These are phyloP conservation scores for Glarea lozoyensis DNA, from an alignment of 495 filamentous ascomycete genomes.

Conservation along the genomic window DNA sequence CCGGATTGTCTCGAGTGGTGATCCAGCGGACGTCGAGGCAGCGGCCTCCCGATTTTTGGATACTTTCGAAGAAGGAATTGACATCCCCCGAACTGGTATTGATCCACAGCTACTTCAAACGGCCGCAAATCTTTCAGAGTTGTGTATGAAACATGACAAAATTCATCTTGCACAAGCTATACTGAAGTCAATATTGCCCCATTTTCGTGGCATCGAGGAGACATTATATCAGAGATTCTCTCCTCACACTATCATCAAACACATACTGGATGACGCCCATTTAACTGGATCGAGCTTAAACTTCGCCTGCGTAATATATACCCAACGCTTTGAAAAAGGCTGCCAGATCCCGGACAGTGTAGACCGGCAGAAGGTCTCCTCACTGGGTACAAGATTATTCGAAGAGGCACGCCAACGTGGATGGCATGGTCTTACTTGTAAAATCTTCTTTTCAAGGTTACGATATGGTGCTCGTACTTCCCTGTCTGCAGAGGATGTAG, in stretches of 20 bases:
- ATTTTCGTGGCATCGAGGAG: slow-evolving; percentile 26
- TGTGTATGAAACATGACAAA: slow-evolving; percentile 22
- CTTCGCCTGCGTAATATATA: slow-evolving; percentile 25
- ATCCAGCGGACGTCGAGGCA: slow-evolving; percentile 4
- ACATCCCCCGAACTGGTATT: slow-evolving; percentile 4
- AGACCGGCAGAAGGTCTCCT: slow-evolving; percentile 2
- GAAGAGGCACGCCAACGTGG: slow-evolving; percentile 15
- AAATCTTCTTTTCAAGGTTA: slow-evolving; percentile 22
- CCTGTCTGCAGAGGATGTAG: slow-evolving; percentile 22
- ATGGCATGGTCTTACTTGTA: slow-evolving; percentile 12
- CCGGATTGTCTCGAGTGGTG: slow-evolving; percentile 4
- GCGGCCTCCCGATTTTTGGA: slow-evolving; percentile 11
- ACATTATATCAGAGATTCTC: slow-evolving; percentile 24
- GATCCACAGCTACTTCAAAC: slow-evolving; percentile 18
- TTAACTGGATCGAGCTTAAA: slow-evolving; percentile 12
- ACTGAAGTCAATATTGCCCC: slow-evolving; percentile 14
- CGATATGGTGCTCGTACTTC: slow-evolving; percentile 5
- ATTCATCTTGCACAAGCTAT: slow-evolving; percentile 26
- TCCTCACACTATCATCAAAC: slow-evolving; percentile 25
- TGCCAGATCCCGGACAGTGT: slow-evolving; percentile 7
- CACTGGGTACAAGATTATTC: slow-evolving; percentile 24
- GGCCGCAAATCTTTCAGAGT: slow-evolving; percentile 27
- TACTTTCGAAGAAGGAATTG: slow-evolving; percentile 15
- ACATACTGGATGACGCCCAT: slow-evolving; percentile 13
- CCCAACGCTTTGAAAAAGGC: slow-evolving; percentile 24